Evolutionary conservation across 768 basidiomycete species (phyloP), one percentile per base, ranked within the genome.

Genomic region (Leucocoprinus sp.): DNA sequence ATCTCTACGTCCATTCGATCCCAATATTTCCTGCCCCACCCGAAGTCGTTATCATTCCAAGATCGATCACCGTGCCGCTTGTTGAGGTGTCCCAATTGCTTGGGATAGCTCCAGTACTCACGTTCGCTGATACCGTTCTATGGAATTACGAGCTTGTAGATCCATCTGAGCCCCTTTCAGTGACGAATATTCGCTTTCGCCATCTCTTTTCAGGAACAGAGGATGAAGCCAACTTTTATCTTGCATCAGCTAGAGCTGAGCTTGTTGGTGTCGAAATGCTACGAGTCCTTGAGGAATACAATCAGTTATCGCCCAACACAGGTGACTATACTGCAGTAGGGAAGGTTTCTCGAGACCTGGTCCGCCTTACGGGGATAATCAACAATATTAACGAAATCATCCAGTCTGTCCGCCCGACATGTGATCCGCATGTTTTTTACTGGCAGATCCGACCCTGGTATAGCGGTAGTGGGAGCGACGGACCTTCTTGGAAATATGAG

Each of bases 101-200:
- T 33, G 80, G 79, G 42, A 82, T 93, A n/a, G 92, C 93, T 5
- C 95, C 95, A 3, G 78, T 99, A 51, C 70, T 97, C 52, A 99
- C 93, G 0, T 99, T 92, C 59, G 88, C 93, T 21, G 95, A 96
- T 60, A 92, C 89, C 14, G 93, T 99, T 11, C 74, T 98, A 1
- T 99, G 91, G 90, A 96, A 97, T 59, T 84, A 78, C 73, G 78
- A 79, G 28, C 68, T 77, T 34, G 59, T 75, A 44, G 68, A 84
- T 56, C 69, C 82, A 18, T 60, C 63, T 17, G 59, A 69, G 28
- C 83, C 86, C 35, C 64, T 80, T 22, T 76, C 84, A 37, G 58
- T 72, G 37, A 74, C 78, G 53, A 97, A 96, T 66, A 80, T 93
- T 57, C 78, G 73, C 15, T 77, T 83, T 54, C 66, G 71, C 45